These are phyloP conservation scores for Carex arenaria DNA, from an alignment of 202 grass and related monocot species.

Conservation along the genomic window DNA sequence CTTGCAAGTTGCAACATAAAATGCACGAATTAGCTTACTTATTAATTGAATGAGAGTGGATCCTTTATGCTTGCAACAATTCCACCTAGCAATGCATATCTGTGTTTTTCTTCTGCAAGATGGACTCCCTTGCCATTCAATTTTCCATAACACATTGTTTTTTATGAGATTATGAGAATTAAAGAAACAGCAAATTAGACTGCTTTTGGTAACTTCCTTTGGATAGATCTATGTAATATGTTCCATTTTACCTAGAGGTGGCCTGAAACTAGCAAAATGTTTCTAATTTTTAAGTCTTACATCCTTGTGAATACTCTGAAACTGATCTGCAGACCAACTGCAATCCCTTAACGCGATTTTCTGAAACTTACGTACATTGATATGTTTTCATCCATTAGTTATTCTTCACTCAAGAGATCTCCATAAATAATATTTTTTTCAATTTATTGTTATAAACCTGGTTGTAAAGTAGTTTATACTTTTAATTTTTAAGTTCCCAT, in stretches of 20 bases:
- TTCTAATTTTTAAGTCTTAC: neutral
- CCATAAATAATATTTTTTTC: neutral
- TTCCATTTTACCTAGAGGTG: neutral
- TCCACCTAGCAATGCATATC: no score
- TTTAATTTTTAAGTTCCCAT: neutral
- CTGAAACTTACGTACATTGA: neutral
- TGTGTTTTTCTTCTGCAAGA: no score
- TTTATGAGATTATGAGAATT: neutral
- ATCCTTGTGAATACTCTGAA: neutral
- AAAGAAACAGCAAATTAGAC: neutral
- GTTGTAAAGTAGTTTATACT: neutral
- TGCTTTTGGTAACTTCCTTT: neutral
- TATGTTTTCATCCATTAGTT: neutral
- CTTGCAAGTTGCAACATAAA: no score
- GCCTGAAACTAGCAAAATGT: neutral
- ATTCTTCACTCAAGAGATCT: neutral
- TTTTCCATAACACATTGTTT: no score
- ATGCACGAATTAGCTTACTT: no score
- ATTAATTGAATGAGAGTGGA: no score
- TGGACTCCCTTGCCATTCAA: no score
- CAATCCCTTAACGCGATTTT: neutral
- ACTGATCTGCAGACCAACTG: neutral
- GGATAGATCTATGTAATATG: neutral
- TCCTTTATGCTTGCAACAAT: no score
- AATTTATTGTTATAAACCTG: neutral